Conservation (phyloP, 306 rosid species). For the Cicer arietinum region DNA sequence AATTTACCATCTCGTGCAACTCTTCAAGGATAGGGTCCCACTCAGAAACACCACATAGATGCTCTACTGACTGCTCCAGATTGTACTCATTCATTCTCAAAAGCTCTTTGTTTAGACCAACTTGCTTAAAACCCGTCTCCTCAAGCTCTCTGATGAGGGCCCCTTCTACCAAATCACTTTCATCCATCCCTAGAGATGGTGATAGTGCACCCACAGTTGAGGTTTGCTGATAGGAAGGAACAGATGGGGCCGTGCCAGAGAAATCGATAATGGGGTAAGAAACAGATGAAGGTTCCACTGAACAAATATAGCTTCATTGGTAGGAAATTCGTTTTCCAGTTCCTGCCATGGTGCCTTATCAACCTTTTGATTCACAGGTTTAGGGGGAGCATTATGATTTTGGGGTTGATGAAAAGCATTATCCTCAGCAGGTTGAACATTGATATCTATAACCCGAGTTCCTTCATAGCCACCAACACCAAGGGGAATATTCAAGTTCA, state of each 20-base stretch:
- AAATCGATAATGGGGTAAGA: constrained; percentile 57
- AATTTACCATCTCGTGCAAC: constrained; percentile 78
- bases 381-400: constrained; percentile 37
- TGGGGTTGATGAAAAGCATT: constrained; percentile 42
- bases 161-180: constrained; percentile 54
- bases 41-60: constrained; percentile 77
- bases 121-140: constrained; percentile 83
- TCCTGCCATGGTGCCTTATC: constrained; percentile 46
- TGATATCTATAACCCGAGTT: constrained; percentile 55
- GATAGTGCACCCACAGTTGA: constrained; percentile 38
- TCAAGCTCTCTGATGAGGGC: constrained; percentile 78
- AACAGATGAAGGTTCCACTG: constrained; percentile 48
- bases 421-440: constrained; percentile 50
- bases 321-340: constrained; percentile 46
- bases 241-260: constrained; percentile 41
- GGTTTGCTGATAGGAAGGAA: constrained; percentile 30
- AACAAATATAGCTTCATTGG: constrained; percentile 57
- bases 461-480: constrained; percentile 39
- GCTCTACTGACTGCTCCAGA: constrained; percentile 74
- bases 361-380: constrained; percentile 46
- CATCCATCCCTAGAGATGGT: constrained; percentile 46
- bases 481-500: constrained; percentile 72
- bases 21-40: constrained; percentile 94
- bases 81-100: constrained; percentile 71
- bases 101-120: constrained; percentile 78